phyloP scores from a whole-genome alignment of 345 rosid species.

The Euphorbia pulcherrima region DNA sequence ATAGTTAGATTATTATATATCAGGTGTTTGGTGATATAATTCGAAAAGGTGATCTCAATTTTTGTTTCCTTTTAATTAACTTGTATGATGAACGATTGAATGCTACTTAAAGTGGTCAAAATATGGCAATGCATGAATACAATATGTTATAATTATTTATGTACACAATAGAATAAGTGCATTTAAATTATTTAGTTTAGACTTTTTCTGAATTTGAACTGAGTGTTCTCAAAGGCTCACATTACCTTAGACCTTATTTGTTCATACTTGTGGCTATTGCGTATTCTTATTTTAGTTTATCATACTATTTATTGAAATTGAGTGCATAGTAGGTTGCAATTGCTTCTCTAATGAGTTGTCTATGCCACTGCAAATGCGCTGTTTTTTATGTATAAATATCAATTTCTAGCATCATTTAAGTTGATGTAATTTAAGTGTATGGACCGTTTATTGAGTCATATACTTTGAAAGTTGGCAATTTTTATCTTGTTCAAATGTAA shows the following conservation, averaged over 20 bases:
- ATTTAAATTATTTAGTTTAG: too few relatives aligned
- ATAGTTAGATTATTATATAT: not conserved
- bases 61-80: not conserved
- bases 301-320: too few relatives aligned
- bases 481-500: not conserved
- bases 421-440: too few relatives aligned
- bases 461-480: conserved; percentile 1
- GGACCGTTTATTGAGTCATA: too few relatives aligned
- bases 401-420: too few relatives aligned
- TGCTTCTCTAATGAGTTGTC: too few relatives aligned
- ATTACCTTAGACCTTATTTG: not conserved
- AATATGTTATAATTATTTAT: not conserved
- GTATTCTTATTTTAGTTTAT: too few relatives aligned
- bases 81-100: not conserved
- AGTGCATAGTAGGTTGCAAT: too few relatives aligned
- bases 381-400: too few relatives aligned
- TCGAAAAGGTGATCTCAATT: not conserved
- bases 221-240: not conserved
- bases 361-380: too few relatives aligned
- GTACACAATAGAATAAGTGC: not conserved
- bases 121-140: not conserved
- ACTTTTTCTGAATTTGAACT: not conserved
- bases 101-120: not conserved
- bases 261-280: not conserved
- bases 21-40: not conserved